A percentile compares a stretch with the other conserved stretches of the same genome.
Evolutionary conservation across 176 grass and related monocot species (phyloP).

Genomic region (Musa itinerans): DNA sequence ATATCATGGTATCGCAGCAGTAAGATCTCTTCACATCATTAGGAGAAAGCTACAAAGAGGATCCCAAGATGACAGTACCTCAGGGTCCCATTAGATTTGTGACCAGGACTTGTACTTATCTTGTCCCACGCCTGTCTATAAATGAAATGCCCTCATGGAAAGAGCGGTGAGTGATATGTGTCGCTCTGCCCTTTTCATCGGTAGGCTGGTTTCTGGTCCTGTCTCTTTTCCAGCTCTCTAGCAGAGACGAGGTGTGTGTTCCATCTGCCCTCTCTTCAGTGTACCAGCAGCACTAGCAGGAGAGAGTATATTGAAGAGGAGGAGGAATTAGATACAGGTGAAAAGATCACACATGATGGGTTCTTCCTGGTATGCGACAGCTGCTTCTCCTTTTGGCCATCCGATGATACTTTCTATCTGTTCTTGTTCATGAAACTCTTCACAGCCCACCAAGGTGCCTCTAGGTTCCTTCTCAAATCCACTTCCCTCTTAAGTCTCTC

Average conservation of each 20-base stretch:
- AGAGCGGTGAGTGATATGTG: background rate
- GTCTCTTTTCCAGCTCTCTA: background rate
- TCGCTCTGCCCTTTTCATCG: background rate
- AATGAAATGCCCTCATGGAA: background rate
- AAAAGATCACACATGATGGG: background rate
- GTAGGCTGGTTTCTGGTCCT: background rate
- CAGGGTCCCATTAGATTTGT: background rate
- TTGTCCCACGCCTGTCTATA: slow-evolving; percentile 1
- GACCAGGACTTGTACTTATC: background rate
- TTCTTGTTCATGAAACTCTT: background rate
- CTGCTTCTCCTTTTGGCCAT: background rate
- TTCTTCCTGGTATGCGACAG: background rate
- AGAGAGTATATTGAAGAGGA: background rate
- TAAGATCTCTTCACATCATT: background rate
- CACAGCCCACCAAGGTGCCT: background rate
- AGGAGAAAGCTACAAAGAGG: background rate
- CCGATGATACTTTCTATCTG: background rate
- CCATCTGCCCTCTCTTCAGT: too few species aligned
- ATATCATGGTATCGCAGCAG: background rate
- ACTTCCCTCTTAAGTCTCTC: too few species aligned
- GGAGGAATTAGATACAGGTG: background rate
- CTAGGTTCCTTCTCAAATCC: background rate
- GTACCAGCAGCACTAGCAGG: background rate
- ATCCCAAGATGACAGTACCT: background rate
- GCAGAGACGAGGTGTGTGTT: background rate